Base-by-base conservation (phyloP, 2,329 filamentous ascomycete genomes). In the Xylariaceae sp. region DNA sequence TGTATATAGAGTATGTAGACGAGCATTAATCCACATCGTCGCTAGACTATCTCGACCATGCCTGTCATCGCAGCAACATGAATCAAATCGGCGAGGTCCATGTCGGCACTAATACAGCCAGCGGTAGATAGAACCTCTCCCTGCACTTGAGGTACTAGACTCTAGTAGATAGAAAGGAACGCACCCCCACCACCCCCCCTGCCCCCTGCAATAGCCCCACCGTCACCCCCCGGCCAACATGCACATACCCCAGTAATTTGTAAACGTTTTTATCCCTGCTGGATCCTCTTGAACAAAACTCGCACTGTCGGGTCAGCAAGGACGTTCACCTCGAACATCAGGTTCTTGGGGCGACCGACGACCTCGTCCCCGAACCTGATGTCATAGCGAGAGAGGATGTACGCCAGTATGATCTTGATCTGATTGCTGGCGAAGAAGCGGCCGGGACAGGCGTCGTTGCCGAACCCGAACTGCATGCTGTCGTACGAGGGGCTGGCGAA, bases 351-450 rank as follows among this genome's bases (percentile, higher is more conserved):
- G 9, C 53, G 44, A 7, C 46, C 53, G 5, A 44, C 42, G 5
- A 50, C 43, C 3, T 37, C 39, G 4, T 51, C 46, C 16, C 45
- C 50, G 13, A 56, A 57, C 30, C 43, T 49, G 43, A 58, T 40
- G 18, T 58, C 50, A 23, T 56, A 56, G 24, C 51, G 44, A 2
- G 40, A 41, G n/a, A 57, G 41, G 13, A 56, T 47, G 18, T 54
- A 51, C 4, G 50, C 50, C 2, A 58, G 44, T 31, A 55, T 47
- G 27, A 55, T 52, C 53, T 66, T 66, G 29, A 66, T 63, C 50
- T 65, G 57, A 36, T 61, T 60, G 18, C 51, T 56, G 1, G 63
- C 62, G 50, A 66, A 66, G 46, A 64, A 66, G 5, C 64, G 50
- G 2, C 64, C 64, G 0, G 63, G 64, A 32, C 64, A 67, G 1